Evolutionary conservation across 495 filamentous ascomycete genomes (phyloP), one percentile per base, ranked within the genome.

Genomic region (Talaromyces adpressus): DNA sequence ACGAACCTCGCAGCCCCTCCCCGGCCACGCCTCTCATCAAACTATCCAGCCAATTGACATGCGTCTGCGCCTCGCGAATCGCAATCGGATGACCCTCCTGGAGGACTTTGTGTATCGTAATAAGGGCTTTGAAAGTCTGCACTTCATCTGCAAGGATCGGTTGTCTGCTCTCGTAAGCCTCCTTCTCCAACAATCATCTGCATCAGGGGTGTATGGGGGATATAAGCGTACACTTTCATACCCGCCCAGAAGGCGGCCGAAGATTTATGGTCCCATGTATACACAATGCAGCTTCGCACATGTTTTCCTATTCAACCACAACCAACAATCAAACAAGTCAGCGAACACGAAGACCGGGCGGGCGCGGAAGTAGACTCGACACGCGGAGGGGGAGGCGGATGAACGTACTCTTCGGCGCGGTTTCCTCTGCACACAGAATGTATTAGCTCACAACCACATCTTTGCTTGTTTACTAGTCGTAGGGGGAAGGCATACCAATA

Each of bases 231-330:
- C 89, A 98, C 94, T 86, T 98, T 98, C 88, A 98, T 95, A 72
- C 91, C 92, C 56, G 90, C 87, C 94, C 94, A 98, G 79, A 98
- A 98, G 69, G 92, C 91, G 68, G 86, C 82, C 49, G 93, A 97
- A 65, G 91, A 95, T 79, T 97, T 97, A 81, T 98, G 92, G 79
- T 98, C 94, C 94, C 94, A 98, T 62, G 94, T 98, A 73, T 98
- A 98, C 51, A 98, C 93, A 73, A 98, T 98, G 72, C 91, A 96
- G 70, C 89, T 92, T 64, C 94, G 89, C 64, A 98, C 94, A 92
- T 98, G 94, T 77, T 98, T 98, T 66, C 88, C 87, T 88, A 65
- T 30, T 45, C 25, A 23, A 23, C 23, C 51, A n/a, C n/a, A n/a
- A n/a, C n/a, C n/a, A n/a, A n/a, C n/a, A n/a, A n/a, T n/a, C n/a